Evolutionary conservation across 257 asterid genomes (phyloP), one percentile per base, ranked within the genome.

Genomic region (Parsonsia alboflavescens): DNA sequence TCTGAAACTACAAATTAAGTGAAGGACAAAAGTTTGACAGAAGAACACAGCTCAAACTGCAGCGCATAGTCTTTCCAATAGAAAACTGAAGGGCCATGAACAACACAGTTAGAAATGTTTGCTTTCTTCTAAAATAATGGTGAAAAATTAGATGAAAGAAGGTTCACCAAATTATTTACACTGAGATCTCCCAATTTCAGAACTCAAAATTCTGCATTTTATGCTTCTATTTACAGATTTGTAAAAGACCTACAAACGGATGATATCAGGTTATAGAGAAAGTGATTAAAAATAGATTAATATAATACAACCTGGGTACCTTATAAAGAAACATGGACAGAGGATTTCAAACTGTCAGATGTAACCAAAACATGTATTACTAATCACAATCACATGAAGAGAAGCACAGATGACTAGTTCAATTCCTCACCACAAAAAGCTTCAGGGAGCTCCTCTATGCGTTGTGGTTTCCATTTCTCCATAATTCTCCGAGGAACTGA

Each of bases 381-480:
- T 36, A 63, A 17, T 63, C 44, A 57, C 54, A 22, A 57, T 57
- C 16, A 39, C 70, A 65, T 17, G 48, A 65, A 21, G 26, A 65
- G 24, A 54, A 52, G n/a, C 30, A 67, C 62, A 66, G 1, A 71
- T 49, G 42, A 73, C 50, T 50, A 28, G n/a, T 61, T 63, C 68
- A 74, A 11, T 74, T 39, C 19, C 74, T 87, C 86, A 93, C 98
- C 98, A 80, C 97, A 91, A 87, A 93, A 93, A 70, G 94, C 89
- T 68, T 91, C 97, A 17, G 98, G 97, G 62, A 93, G 98, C 87
- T 91, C 98, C 80, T 93, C 91, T 56, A 91, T 80, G 75, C 91
- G 86, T 78, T 89, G 97, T 46, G 98, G 97, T 75, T 79, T 88
- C 97, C 97, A 93, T 71, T 84, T 88, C 84, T 93, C 97, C 96